Evolutionary conservation across 495 filamentous ascomycete genomes (phyloP), one percentile per base, ranked within the genome.

Genomic region (Lasiosphaeris hirsuta): DNA sequence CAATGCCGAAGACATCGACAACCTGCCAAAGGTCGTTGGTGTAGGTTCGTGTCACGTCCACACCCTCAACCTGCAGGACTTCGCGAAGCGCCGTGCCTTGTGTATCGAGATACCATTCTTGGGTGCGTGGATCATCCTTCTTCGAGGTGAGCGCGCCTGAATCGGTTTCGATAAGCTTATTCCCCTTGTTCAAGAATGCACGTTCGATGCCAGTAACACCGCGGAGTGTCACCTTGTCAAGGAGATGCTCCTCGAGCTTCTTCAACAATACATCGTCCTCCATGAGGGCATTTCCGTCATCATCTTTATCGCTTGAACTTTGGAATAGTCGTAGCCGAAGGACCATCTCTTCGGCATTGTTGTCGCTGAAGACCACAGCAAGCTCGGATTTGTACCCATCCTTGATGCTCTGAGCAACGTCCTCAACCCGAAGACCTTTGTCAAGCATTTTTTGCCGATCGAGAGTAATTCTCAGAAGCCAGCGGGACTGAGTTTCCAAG

Each of bases 1-100:
- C 94, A 60, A 99, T 99, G 66, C 94, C 94, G 60, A 99, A 93
- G 4, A 94, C 88, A 42, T 91, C 86, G 48, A 97, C 86, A 58
- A 96, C 84, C 72, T 99, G 92, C 63, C 90, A 88, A 67, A 99
- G 90, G 64, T 92, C 89, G 77, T 99, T 99, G 40, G 91, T 92
- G 66, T 89, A 94, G 5, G 93, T 97, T 36, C 90, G 86, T n/a
- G 74, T 88, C 33, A 90, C 80, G 62, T 99, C 90, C 10, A 99
- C 92, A 35, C 94, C 94, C 35, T 89, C 87, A 51, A 97, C 86
- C 0, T 86, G 77, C 59, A 99, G 75, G 37, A 96, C 92, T 38
- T 89, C 82, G 34, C 84, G 87, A 39, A 99, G 79, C 23, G 90
- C 81, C 30, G 92, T 93, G 46, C 94, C 94, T 59, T 83, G 88